These are phyloP conservation scores for Papilionanthe hybrid DNA, from an alignment of 116 monocot species.

Conservation along the genomic window DNA sequence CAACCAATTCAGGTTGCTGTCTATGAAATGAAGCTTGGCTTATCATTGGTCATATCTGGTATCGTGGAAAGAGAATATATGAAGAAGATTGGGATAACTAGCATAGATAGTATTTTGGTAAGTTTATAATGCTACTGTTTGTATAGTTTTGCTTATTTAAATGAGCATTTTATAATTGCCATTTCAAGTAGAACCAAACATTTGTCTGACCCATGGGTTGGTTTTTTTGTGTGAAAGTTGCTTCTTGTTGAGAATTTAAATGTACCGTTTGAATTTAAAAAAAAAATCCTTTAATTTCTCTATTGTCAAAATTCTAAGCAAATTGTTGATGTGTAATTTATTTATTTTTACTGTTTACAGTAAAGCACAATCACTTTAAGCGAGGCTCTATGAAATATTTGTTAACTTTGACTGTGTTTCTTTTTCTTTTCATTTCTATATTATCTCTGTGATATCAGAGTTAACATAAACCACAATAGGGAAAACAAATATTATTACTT, in stretches of 20 bases:
- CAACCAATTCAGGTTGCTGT: constrained; percentile 87
- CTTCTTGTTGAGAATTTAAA: background rate
- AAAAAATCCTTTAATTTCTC: too few relatives aligned
- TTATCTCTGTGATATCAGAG: too few relatives aligned
- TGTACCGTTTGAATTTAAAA: too few relatives aligned
- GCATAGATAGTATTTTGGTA: constrained; percentile 47
- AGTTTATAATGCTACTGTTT: constrained; percentile 10
- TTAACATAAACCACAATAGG: too few relatives aligned
- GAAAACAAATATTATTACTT: too few relatives aligned
- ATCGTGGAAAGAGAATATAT: constrained; percentile 49
- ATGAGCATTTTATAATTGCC: background rate
- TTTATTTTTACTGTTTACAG: too few relatives aligned
- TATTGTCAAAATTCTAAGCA: too few relatives aligned
- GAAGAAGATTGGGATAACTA: constrained; percentile 28
- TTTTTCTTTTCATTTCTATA: too few relatives aligned
- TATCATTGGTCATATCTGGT: constrained; percentile 49
- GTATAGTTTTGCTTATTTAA: constrained; percentile 2
- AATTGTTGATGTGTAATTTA: too few relatives aligned
- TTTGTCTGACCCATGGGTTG: background rate
- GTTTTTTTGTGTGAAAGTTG: background rate
- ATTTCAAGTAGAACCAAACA: background rate
- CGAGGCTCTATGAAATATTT: too few relatives aligned
- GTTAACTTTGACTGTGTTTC: too few relatives aligned
- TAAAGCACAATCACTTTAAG: too few relatives aligned
- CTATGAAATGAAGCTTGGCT: constrained; percentile 95